Base-by-base conservation (phyloP, 352 stramenopile species). In the Pythium volutum region DNA sequence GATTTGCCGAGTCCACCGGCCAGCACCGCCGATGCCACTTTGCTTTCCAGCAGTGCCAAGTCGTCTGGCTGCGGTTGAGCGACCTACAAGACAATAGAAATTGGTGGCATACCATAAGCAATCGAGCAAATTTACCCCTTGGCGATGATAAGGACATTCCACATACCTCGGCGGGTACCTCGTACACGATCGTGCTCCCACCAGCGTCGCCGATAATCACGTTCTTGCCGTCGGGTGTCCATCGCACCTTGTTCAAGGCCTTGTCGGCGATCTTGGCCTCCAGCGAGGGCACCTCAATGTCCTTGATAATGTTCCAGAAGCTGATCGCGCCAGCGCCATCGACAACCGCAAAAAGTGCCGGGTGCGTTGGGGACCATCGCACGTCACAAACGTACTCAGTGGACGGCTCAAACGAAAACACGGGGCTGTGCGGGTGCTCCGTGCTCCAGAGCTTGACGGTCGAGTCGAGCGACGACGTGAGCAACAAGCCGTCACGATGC, bases 381-480 rank as follows among this genome's bases (percentile, higher is more conserved):
- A 93, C 87, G 57, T 96, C 88, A 55, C 86, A 94, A 39, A 96
- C 82, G 66, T 96, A 95, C 61, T 96, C 88, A 25, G 80, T 93
- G 10, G 86, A 95, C 16, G 81, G 81, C 67, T 96, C 86, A 42
- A 95, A 95, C 39, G 81, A 91, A 23, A 92, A 75, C 25, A 93
- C 69, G 1, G 86, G 81, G 20, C 60, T 70, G 27, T 92, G 69
- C 12, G 81, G 79, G 48, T 87, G 77, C 65, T 94, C 83, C 0
- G 76, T 85, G 66, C 85, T 95, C 88, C 88, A 96, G 15, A 96
- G 43, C 56, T 93, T 93, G 43, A 95, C 87, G 2, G 79, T 94
- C 55, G 87, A 96, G 65, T 96, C 88, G 34, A 95, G 67, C 22
- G 86, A 95, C 36, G 81, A 81, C 10, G 86, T 95, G 12, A 96